Evolutionary conservation across 2,329 filamentous ascomycete species (phyloP), one percentile per base, ranked within the genome.

Genomic region (Hymenoscyphus fraxineus): DNA sequence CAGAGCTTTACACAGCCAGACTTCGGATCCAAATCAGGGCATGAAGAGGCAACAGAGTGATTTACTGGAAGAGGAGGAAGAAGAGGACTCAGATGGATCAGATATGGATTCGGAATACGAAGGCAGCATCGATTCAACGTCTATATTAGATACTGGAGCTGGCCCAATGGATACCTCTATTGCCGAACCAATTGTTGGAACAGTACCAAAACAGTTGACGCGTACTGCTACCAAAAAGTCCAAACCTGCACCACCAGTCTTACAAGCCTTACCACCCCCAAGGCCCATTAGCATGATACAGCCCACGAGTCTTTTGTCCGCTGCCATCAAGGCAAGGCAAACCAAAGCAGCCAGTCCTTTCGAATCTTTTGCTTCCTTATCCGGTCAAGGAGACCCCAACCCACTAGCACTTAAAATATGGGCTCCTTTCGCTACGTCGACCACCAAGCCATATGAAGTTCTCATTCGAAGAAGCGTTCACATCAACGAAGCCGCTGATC

Each of bases 321-420:
- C 88, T 61, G 87, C 88, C 5, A 80, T 94, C 31, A 90, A 89
- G 70, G 88, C 88, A 38, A 91, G 89, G 75, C 86, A 89, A 69
- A 83, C 87, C 1, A 89, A 89, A 69, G 83, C 84, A 7, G 84
- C 84, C 6, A 86, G 90, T 72, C 90, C 91, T 0, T 88, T 94
- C 68, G 90, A 93, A 71, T 84, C 85, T 31, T 95, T 92, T 76
- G 90, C 90, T 1, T 85, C 88, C 16, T 82, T 92, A 44, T 92
- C 88, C 64, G 92, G 91, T 0, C 88, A 93, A 73, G 91, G 89
- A 19, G 91, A 93, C 66, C 84, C 89, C 6, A 90, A 88, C 59
- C 91, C 91, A 2, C 81, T 95, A 22, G 87, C 85, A 70, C 83
- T 95, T 67, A 89, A 89, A 63, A 90, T 96, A 51, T 94, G 92